Evolutionary conservation across 176 grass and related monocot species (phyloP).

Genomic region (Aegilops tauschii): DNA sequence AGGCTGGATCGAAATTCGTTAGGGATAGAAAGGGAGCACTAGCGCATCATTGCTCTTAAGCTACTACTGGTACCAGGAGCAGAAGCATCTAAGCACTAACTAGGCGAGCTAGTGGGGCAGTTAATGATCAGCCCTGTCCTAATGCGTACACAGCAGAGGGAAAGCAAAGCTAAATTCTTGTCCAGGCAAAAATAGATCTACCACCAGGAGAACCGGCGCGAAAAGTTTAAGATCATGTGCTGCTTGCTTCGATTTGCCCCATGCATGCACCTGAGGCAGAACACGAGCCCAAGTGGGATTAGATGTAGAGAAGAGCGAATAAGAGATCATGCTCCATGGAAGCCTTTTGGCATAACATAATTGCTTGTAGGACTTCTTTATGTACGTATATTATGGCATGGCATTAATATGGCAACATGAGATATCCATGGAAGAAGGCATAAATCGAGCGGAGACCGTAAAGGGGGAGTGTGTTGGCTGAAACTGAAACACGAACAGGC

Average conservation of each 20-base stretch:
- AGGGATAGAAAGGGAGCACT: background rate
- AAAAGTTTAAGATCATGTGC: background rate
- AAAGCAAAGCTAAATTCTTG: slow-evolving; percentile 32
- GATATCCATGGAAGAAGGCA: slow-evolving; percentile 4
- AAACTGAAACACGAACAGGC: background rate
- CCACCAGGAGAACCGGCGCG: background rate
- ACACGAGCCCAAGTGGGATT: slow-evolving; percentile 30
- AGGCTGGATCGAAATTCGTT: slow-evolving; percentile 32
- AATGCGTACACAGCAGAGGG: slow-evolving; percentile 35
- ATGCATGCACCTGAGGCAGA: slow-evolving; percentile 33
- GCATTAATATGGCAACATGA: background rate
- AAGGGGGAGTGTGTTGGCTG: slow-evolving; percentile 17
- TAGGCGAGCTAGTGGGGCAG: slow-evolving; percentile 15
- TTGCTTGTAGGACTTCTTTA: background rate
- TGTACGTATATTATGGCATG: background rate
- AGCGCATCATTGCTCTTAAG: slow-evolving; percentile 8
- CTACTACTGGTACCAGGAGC: background rate
- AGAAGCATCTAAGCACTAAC: slow-evolving; percentile 30
- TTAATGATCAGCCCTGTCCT: slow-evolving; percentile 25
- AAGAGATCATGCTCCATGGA: slow-evolving; percentile 17
- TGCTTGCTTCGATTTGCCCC: background rate
- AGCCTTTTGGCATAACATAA: background rate
- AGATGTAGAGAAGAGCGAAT: slow-evolving; percentile 25
- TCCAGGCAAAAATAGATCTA: background rate
- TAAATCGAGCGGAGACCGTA: background rate